Evolutionary conservation across 116 monocot species (phyloP).

Genomic region (Phalaenopsis hybrid): DNA sequence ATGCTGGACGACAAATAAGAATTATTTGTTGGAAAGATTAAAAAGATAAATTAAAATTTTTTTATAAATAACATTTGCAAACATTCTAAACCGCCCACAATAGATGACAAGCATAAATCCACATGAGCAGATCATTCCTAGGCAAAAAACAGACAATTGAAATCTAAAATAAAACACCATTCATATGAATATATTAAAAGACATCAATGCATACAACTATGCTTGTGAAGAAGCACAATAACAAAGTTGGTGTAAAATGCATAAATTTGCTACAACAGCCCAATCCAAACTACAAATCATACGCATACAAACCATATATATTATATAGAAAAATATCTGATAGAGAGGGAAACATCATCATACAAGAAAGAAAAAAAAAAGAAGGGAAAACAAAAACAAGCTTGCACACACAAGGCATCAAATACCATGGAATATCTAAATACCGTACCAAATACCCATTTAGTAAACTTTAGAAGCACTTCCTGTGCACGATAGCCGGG

Average conservation of each 20-base stretch:
- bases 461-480: slow-evolving; percentile 30
- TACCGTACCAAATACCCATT: background rate
- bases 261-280: background rate
- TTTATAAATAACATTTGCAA: too few species aligned
- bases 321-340: background rate
- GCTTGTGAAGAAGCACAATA: background rate
- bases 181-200: background rate
- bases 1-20: too few species aligned
- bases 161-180: too few species aligned
- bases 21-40: too few species aligned
- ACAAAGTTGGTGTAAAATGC: background rate
- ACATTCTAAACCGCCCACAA: too few species aligned
- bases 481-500: slow-evolving; percentile 46
- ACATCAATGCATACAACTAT: background rate
- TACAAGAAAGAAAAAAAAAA: background rate
- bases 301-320: background rate
- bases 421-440: background rate
- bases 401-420: too few species aligned
- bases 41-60: too few species aligned
- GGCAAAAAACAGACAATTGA: too few species aligned
- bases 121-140: too few species aligned
- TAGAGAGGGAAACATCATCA: background rate
- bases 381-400: too few species aligned
- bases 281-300: background rate
- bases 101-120: too few species aligned